Evolutionary conservation across 2,329 filamentous ascomycete species (phyloP).

Genomic region (Lecanosticta acicola): DNA sequence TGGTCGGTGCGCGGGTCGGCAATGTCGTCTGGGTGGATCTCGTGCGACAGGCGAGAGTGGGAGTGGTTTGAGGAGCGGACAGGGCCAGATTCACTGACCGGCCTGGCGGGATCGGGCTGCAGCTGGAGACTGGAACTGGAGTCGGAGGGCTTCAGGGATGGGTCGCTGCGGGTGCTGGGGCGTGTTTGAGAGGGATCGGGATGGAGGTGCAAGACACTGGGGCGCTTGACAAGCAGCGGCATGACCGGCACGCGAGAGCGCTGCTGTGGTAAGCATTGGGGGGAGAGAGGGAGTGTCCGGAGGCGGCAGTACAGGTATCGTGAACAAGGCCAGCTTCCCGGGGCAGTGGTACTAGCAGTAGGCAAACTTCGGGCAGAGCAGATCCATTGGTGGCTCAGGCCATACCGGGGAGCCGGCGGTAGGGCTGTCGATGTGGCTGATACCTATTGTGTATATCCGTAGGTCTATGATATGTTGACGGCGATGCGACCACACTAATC

Average conservation of each 20-base stretch:
- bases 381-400: neutral
- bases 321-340: neutral
- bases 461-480: no score
- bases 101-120: conserved; percentile 2
- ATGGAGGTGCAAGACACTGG: conserved; percentile 39
- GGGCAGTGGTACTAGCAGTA: neutral
- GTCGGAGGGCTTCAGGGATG: conserved; percentile 7
- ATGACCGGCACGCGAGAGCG: conserved; percentile 27
- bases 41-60: conserved; percentile 23
- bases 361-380: neutral
- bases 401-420: neutral
- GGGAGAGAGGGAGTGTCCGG: neutral
- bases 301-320: neutral
- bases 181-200: conserved; percentile 3
- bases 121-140: neutral
- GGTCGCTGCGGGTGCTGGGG: neutral
- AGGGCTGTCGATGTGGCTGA: neutral
- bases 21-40: conserved; percentile 24
- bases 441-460: neutral
- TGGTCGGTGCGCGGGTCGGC: conserved; percentile 17
- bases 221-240: conserved; percentile 35
- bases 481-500: no score
- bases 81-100: conserved; percentile 10
- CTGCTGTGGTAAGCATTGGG: conserved; percentile 1
- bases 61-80: conserved; percentile 5